phyloP scores from a whole-genome alignment of 2,329 filamentous ascomycete genomes.

The Arthroderma uncinatum region DNA sequence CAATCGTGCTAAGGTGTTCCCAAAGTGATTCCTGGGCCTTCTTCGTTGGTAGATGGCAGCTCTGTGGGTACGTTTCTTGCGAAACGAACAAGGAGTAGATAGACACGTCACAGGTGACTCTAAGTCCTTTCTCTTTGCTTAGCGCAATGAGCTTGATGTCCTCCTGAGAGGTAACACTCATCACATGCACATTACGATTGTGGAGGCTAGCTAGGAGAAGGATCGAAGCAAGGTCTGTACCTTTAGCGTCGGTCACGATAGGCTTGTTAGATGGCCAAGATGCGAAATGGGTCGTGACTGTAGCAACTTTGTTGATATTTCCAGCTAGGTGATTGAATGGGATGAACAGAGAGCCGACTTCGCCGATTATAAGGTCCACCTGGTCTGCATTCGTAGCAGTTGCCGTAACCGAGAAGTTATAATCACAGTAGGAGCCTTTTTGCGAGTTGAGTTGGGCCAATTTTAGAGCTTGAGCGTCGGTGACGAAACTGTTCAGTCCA shows the following conservation, averaged over 20 bases:
- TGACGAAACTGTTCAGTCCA: constrained; percentile 60
- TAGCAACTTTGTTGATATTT: constrained; percentile 73
- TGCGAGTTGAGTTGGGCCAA: constrained; percentile 61
- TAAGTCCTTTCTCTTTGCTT: constrained; percentile 69
- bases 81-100: constrained; percentile 68
- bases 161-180: constrained; percentile 68
- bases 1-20: constrained; percentile 61
- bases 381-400: constrained; percentile 64
- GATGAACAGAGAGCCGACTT: constrained; percentile 71
- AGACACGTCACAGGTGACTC: constrained; percentile 73
- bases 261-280: constrained; percentile 68
- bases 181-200: constrained; percentile 66
- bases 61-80: constrained; percentile 58
- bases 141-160: constrained; percentile 67
- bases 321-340: constrained; percentile 71
- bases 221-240: constrained; percentile 69
- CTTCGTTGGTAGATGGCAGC: constrained; percentile 52
- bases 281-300: constrained; percentile 67
- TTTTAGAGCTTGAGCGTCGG: constrained; percentile 59
- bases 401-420: constrained; percentile 66
- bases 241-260: constrained; percentile 70
- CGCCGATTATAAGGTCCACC: constrained; percentile 58
- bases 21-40: constrained; percentile 63
- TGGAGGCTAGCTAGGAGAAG: constrained; percentile 67
- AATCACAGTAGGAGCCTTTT: constrained; percentile 59